A percentile compares a stretch with the other conserved stretches of the same genome.
phyloP scores from a whole-genome alignment of 495 filamentous ascomycete species.

The Aspergillus haitiensis region DNA sequence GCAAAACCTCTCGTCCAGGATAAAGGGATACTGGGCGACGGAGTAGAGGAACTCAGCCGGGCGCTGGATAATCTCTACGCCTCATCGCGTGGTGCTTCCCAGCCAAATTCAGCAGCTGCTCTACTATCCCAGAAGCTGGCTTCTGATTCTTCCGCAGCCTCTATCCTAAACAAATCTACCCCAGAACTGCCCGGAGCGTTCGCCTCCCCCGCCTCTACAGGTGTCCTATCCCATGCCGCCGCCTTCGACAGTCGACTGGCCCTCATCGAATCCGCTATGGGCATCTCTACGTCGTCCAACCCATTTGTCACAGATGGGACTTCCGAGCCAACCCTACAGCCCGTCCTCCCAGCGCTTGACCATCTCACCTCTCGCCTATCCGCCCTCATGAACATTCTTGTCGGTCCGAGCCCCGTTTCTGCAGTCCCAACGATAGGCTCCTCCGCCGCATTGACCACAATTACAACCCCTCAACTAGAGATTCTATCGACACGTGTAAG shows the following conservation, averaged over 20 bases:
- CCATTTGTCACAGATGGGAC: constrained; percentile 60
- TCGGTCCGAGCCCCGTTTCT: constrained; percentile 41
- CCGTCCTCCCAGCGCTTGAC: constrained; percentile 76
- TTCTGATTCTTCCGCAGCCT: constrained; percentile 13
- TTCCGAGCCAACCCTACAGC: constrained; percentile 67
- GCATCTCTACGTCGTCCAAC: constrained; percentile 67
- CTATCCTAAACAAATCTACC: constrained; percentile 7
- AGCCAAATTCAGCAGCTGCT: constrained; percentile 40
- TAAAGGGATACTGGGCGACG: constrained; percentile 40
- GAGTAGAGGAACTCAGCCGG: constrained; percentile 61
- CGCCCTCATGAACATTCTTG: constrained; percentile 44
- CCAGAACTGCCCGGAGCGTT: constrained; percentile 15
- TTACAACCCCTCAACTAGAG: constrained; percentile 59
- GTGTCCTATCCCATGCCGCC: constrained; percentile 72
- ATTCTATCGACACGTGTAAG: constrained; percentile 70
- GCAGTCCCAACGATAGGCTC: constrained; percentile 25
- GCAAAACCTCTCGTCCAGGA: constrained; percentile 31
- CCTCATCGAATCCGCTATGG: constrained; percentile 76
- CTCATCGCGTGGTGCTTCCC: constrained; percentile 40
- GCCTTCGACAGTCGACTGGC: constrained; percentile 83
- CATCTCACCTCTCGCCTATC: constrained; percentile 51
- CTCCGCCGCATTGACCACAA: constrained; percentile 24
- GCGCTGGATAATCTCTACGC: constrained; percentile 57
- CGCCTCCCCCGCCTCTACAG: constrained; percentile 60
- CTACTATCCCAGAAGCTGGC: constrained; percentile 37